Evolutionary conservation across 1,284 basidiomycete genomes (phyloP).

Genomic region (Puccinia hordei): DNA sequence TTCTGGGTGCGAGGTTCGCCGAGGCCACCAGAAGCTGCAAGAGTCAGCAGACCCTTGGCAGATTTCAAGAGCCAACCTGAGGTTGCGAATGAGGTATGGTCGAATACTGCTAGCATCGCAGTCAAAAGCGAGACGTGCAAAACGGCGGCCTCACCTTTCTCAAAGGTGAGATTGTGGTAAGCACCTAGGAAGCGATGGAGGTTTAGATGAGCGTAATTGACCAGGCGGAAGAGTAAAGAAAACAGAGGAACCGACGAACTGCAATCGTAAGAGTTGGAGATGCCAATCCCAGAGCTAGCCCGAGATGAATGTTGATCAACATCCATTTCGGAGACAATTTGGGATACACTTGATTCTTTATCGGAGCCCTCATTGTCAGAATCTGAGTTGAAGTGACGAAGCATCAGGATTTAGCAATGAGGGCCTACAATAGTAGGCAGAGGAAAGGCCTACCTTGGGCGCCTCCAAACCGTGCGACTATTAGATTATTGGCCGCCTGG

Average conservation of each 20-base stretch:
- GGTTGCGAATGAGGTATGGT: neutral
- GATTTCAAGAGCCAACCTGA: conserved; percentile 41
- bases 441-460: neutral
- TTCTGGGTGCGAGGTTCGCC: neutral
- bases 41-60: neutral
- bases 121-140: conserved; percentile 26
- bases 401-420: neutral
- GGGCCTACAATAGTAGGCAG: neutral
- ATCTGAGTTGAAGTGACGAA: neutral
- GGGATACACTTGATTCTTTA: neutral
- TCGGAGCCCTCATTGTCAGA: neutral
- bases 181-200: conserved; percentile 1
- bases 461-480: neutral
- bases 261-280: neutral
- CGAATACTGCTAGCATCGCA: conserved; percentile 21
- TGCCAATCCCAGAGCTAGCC: no score
- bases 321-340: no score
- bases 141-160: neutral
- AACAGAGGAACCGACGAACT: neutral
- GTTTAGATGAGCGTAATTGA: neutral
- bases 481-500: neutral
- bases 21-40: conserved; percentile 8
- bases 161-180: conserved; percentile 5
- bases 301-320: no score
- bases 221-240: neutral